Evolutionary conservation across 2,329 filamentous ascomycete species (phyloP).

Genomic region (Graphilbum fragrans): DNA sequence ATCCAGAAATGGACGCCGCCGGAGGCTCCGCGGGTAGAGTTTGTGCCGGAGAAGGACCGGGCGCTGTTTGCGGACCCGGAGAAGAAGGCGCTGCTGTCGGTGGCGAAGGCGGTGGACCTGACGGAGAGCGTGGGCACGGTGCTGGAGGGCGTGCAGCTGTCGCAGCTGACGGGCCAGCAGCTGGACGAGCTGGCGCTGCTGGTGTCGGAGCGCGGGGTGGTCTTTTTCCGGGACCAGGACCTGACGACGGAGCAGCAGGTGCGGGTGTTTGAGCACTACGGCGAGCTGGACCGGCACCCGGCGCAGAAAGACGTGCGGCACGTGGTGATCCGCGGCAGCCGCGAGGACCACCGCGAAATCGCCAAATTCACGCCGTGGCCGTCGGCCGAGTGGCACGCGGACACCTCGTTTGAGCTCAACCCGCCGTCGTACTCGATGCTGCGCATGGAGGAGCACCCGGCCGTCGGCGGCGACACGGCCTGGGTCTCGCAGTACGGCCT

Average conservation of each 20-base stretch:
- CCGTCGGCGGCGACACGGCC: constrained; percentile 32
- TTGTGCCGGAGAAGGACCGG: constrained; percentile 21
- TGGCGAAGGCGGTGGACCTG: constrained; percentile 24
- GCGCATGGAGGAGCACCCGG: constrained; percentile 36
- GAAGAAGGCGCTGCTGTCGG: constrained; percentile 27
- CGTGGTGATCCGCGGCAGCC: constrained; percentile 30
- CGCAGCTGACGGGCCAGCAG: constrained; percentile 27
- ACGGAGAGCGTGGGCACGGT: constrained; percentile 30
- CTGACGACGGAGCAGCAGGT: constrained; percentile 29
- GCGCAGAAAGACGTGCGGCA: constrained; percentile 30
- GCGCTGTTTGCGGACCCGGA: constrained; percentile 29
- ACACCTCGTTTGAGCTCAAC: constrained; percentile 38
- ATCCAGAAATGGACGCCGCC: constrained; percentile 27
- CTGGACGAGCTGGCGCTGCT: constrained; percentile 38
- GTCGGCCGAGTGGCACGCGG: constrained; percentile 32
- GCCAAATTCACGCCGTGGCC: constrained; percentile 34
- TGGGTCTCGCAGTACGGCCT: constrained; percentile 34
- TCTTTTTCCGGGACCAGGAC: constrained; percentile 35
- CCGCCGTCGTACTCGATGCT: constrained; percentile 37
- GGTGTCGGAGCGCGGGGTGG: constrained; percentile 31
- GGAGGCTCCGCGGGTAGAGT: constrained; percentile 21
- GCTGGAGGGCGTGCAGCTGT: constrained; percentile 27
- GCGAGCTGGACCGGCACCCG: constrained; percentile 32
- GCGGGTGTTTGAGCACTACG: constrained; percentile 33
- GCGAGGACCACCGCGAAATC: constrained; percentile 30